Conservation (phyloP, 176 grass and related monocot genomes). For the Dendrocalamus sinicus region DNA sequence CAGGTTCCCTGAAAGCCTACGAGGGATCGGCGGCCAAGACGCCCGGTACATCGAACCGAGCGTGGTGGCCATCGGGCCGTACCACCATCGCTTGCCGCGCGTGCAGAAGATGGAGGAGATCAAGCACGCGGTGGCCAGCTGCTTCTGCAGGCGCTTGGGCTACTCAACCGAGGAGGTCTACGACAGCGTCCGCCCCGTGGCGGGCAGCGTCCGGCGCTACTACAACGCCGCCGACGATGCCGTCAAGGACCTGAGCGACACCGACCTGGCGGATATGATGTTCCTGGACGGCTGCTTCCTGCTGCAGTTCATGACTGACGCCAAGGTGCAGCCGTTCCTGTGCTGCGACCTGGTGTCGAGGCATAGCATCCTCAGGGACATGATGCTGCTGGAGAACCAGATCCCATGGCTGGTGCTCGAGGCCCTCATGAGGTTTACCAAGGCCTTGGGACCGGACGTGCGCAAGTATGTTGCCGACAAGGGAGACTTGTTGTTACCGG, state of each 20-base stretch:
- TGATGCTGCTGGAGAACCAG: slow-evolving; percentile 42
- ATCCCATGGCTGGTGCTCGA: slow-evolving; percentile 32
- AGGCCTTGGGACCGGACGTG: background rate
- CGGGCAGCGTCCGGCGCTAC: background rate
- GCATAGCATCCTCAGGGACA: background rate
- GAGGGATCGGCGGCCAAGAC: background rate
- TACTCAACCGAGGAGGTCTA: fast-evolving
- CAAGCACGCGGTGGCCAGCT: background rate
- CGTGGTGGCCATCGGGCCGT: slow-evolving; percentile 27
- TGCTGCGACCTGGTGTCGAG: too few species aligned
- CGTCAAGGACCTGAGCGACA: background rate
- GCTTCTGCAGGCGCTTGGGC: fast-evolving
- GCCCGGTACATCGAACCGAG: background rate
- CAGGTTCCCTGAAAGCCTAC: background rate
- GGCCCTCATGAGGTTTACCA: background rate
- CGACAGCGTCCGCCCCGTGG: background rate
- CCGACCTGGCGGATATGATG: background rate
- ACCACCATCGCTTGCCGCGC: background rate
- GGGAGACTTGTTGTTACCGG: background rate
- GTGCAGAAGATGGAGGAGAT: slow-evolving; percentile 7
- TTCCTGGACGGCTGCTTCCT: slow-evolving; percentile 44
- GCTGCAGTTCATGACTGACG: background rate
- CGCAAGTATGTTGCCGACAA: background rate
- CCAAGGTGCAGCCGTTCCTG: background rate
- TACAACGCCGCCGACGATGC: background rate